Base-by-base conservation (phyloP, 2,329 filamentous ascomycete genomes). In the Balansia obtecta region DNA sequence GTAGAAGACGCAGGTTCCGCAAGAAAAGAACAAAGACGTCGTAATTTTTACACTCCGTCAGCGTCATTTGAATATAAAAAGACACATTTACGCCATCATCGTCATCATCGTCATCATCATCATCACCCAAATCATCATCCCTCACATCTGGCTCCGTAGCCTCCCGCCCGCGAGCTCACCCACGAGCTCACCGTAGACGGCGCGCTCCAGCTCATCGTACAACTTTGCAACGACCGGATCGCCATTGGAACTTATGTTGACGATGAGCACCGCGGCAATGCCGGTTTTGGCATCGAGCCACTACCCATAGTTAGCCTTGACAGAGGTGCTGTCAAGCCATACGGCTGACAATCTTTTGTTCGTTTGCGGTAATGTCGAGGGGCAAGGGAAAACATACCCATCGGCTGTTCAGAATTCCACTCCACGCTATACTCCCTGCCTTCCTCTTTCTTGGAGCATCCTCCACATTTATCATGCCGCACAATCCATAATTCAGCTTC, bases 391-490 rank as follows among this genome's bases (percentile, higher is more conserved):
- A 13, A 63, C 67, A 62, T 54, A 69, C 68, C 71, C 71, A 74
- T 50, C 64, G 65, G 16, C 64, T 61, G 50, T 72, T 72, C 20
- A 57, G 58, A 52, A 68, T 64, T 34, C 71, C 71, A n/a, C 60
- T 60, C 71, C 71, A 74, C 58, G 64, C 68, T 50, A 74, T 52
- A 34, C 68, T 72, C 0, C 70, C 70, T 54, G 64, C 67, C 45
- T 57, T 62, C 38, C 71, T 60, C 61, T 69, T 70, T 0, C 66
- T 67, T 0, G 65, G 61, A 8, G 67, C 58, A 49, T 72, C 65
- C 27, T 63, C 61, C 53, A 66, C 50, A 48, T 69, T 71, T 43
- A 73, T 55, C 30, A 68, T 55, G 4, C 70, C 71, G 4, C 62
- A 63, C 9, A 72, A 56, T 1, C 69, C 67, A 42, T 68, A 61